phyloP scores from a whole-genome alignment of 257 asterid species.

The Solanum ossicruentum region DNA sequence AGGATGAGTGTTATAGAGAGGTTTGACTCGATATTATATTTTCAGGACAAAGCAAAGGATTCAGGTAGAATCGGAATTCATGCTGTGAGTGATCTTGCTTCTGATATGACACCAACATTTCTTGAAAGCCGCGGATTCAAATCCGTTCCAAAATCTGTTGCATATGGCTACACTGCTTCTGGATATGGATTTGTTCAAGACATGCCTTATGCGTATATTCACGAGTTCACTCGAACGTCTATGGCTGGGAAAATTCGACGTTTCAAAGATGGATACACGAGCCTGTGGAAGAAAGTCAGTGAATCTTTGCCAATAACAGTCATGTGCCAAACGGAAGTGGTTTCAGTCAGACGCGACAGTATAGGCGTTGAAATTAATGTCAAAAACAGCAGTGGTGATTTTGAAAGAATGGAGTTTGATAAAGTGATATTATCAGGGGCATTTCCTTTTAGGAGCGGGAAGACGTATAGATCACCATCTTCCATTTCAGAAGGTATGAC shows the following conservation, averaged over 20 bases:
- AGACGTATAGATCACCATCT: constrained; percentile 41
- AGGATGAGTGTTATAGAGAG: neutral
- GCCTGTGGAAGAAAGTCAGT: constrained; percentile 54
- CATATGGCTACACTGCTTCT: constrained; percentile 76
- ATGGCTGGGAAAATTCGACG: constrained; percentile 87
- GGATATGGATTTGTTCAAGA: constrained; percentile 82
- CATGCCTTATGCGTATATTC: constrained; percentile 71
- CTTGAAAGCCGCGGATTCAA: constrained; percentile 45
- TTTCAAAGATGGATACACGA: constrained; percentile 65
- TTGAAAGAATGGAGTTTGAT: constrained; percentile 33
- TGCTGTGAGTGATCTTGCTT: constrained; percentile 46
- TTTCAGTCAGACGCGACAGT: constrained; percentile 32
- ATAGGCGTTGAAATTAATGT: constrained; percentile 18
- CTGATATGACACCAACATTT: constrained; percentile 50
- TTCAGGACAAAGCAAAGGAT: constrained; percentile 60
- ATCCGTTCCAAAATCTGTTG: constrained; percentile 64
- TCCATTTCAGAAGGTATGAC: constrained; percentile 18
- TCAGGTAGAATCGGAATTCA: constrained; percentile 64
- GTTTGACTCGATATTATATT: neutral
- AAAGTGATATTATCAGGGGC: constrained; percentile 63
- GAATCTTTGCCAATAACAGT: constrained; percentile 38
- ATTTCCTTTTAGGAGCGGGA: constrained; percentile 50
- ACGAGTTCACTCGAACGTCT: constrained; percentile 71
- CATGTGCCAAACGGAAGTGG: constrained; percentile 56
- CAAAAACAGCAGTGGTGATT: constrained; percentile 17